These are phyloP conservation scores for Blastomyces gilchristii DNA, from an alignment of 2,329 filamentous ascomycete species.

Conservation along the genomic window DNA sequence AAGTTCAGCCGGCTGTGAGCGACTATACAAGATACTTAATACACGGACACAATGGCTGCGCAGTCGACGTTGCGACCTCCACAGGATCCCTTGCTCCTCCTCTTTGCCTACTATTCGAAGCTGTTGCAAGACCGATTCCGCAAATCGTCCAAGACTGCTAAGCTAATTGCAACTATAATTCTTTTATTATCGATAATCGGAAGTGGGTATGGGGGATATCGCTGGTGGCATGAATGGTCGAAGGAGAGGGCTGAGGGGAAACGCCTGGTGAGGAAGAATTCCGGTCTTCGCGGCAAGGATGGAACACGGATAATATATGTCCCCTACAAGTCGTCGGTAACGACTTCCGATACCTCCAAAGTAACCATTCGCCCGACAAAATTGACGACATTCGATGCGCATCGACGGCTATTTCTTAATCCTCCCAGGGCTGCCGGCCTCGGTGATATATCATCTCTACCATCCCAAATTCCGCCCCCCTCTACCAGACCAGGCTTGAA, in stretches of 20 bases:
- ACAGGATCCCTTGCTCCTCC: constrained; percentile 56
- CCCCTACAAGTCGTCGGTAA: constrained; percentile 54
- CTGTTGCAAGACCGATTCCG: constrained; percentile 44
- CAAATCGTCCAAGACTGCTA: constrained; percentile 58
- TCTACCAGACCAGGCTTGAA: constrained; percentile 93
- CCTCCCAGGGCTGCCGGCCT: constrained; percentile 75
- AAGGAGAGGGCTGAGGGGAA: constrained; percentile 74
- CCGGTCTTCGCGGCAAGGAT: constrained; percentile 86
- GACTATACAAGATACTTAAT: not conserved
- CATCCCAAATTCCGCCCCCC: constrained; percentile 62
- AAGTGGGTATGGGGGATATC: constrained; percentile 65
- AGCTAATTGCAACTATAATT: constrained; percentile 64
- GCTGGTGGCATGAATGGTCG: constrained; percentile 61
- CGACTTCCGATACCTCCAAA: constrained; percentile 59
- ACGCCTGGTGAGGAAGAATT: constrained; percentile 79
- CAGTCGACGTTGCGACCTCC: constrained; percentile 68
- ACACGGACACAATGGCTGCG: constrained; percentile 55
- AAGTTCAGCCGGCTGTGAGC: not conserved
- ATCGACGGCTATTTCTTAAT: constrained; percentile 83
- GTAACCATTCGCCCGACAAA: constrained; percentile 88
- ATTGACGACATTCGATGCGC: constrained; percentile 88
- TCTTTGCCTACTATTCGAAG: constrained; percentile 44
- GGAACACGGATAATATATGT: constrained; percentile 92
- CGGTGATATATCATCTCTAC: constrained; percentile 49
- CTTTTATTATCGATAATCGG: constrained; percentile 70